Conservation (phyloP, 1,139 yeast genomes). For the Casaregolazyma suthepensis region DNA sequence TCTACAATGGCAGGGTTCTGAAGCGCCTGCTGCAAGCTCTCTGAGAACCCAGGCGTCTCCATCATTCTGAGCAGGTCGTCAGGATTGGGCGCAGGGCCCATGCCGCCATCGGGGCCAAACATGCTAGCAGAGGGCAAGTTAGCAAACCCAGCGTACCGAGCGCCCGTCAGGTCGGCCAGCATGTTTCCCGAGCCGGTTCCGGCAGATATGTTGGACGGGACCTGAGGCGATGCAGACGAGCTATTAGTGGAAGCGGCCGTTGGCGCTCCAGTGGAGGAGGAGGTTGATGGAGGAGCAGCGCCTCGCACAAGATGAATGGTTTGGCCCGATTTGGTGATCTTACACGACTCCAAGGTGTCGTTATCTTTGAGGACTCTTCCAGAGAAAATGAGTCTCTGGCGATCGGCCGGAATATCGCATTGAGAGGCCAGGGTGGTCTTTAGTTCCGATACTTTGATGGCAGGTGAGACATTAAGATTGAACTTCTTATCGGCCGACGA, state of each 20-base stretch:
- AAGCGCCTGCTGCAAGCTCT: conserved; percentile 73
- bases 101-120: conserved; percentile 96
- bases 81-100: conserved; percentile 64
- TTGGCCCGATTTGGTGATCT: conserved; percentile 70
- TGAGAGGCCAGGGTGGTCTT: conserved; percentile 57
- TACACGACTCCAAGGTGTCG: conserved; percentile 68
- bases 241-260: conserved; percentile 21
- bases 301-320: conserved; percentile 82
- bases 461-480: conserved; percentile 51
- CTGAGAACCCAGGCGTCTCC: conserved; percentile 75
- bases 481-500: conserved; percentile 76
- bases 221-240: conserved; percentile 26
- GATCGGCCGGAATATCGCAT: conserved; percentile 61
- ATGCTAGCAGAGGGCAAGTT: conserved; percentile 81
- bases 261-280: conserved; percentile 19
- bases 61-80: conserved; percentile 69
- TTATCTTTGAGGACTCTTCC: conserved; percentile 88
- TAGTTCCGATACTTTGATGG: conserved; percentile 58
- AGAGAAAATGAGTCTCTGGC: conserved; percentile 85
- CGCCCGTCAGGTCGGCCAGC: conserved; percentile 86
- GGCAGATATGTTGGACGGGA: conserved; percentile 73
- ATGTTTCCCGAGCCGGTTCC: conserved; percentile 91
- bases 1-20: conserved; percentile 82
- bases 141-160: conserved; percentile 88
- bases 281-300: conserved; percentile 32